Evolutionary conservation across 495 filamentous ascomycete genomes (phyloP).

Genomic region (Barbatosphaeria neglecta): DNA sequence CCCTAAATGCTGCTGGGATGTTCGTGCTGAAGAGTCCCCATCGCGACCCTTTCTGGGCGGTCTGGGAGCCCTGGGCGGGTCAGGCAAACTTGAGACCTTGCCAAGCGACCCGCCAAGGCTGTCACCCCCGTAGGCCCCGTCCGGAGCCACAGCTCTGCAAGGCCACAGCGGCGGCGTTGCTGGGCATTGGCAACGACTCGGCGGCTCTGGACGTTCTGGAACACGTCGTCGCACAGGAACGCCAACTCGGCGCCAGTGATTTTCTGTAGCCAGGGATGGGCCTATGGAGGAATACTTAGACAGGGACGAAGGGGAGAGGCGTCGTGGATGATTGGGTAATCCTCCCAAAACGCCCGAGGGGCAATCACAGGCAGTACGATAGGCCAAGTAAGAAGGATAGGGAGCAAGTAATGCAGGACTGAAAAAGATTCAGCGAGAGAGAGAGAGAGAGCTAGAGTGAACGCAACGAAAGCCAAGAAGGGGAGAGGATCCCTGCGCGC

Average conservation of each 20-base stretch:
- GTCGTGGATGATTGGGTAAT: no score
- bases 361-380: no score
- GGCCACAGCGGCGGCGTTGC: background rate
- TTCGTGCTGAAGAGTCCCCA: background rate
- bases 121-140: background rate
- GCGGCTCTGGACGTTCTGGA: background rate
- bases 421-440: no score
- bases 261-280: no score
- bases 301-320: no score
- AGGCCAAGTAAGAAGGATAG: no score
- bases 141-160: background rate
- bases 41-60: background rate
- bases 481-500: background rate
- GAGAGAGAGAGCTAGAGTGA: no score
- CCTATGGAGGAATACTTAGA: no score
- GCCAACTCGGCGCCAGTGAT: no score
- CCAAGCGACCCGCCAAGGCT: constrained; percentile 12
- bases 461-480: background rate
- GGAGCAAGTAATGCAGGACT: no score
- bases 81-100: constrained; percentile 27
- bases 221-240: no score
- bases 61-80: constrained; percentile 5
- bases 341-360: no score
- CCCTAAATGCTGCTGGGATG: background rate
- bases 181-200: background rate